phyloP scores from a whole-genome alignment of 768 basidiomycete genomes.

The Russula vinacea region DNA sequence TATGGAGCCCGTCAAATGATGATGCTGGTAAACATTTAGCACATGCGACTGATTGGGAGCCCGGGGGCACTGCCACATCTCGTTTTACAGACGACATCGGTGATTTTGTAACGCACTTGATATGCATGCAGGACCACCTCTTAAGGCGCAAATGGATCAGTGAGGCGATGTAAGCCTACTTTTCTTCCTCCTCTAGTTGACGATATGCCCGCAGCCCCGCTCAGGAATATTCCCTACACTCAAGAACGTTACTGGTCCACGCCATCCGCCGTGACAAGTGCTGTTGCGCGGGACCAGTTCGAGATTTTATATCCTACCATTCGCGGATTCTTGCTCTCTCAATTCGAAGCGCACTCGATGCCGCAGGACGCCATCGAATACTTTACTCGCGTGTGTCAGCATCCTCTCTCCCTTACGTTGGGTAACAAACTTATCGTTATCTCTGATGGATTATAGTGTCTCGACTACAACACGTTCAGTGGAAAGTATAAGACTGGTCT shows the following conservation, averaged over 20 bases:
- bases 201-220: slow-evolving; percentile 2
- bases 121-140: background rate
- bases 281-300: slow-evolving; percentile 17
- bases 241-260: background rate
- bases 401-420: background rate
- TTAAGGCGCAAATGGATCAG: background rate
- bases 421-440: slow-evolving; percentile 22
- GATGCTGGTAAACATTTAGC: background rate
- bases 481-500: slow-evolving; percentile 95
- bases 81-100: slow-evolving; percentile 3
- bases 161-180: too few species aligned
- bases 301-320: slow-evolving; percentile 56
- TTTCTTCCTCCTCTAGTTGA: background rate
- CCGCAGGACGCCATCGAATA: slow-evolving; percentile 80
- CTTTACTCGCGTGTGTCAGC: slow-evolving; percentile 65
- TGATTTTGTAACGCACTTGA: background rate
- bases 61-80: background rate
- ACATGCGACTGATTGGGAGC: too few species aligned
- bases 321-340: slow-evolving; percentile 71
- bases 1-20: too few species aligned
- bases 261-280: background rate
- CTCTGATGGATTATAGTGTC: slow-evolving; percentile 43
- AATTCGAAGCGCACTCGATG: slow-evolving; percentile 68
- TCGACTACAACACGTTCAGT: slow-evolving; percentile 90
- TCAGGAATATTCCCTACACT: background rate